A percentile compares a stretch with the other conserved stretches of the same genome.
Conservation (phyloP, 2,329 filamentous ascomycete genomes). For the Aureobasidium lini region DNA sequence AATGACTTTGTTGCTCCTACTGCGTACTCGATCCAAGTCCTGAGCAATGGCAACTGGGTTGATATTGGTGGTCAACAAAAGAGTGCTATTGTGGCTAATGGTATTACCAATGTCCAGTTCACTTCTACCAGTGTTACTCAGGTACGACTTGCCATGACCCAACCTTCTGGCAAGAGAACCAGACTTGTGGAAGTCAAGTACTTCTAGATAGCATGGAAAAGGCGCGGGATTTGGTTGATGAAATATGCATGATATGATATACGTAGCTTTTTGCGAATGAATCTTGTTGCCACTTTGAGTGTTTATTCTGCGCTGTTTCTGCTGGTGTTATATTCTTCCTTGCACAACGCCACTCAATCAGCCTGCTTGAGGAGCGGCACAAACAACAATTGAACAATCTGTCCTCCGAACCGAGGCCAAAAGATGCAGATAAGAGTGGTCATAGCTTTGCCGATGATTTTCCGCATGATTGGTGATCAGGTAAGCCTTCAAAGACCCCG, state of each 20-base stretch:
- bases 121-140: conserved; percentile 20
- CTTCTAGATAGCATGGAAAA: conserved; percentile 14
- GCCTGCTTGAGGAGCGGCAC: too few relatives aligned
- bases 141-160: conserved; percentile 29
- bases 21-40: conserved; percentile 26
- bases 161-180: conserved; percentile 26
- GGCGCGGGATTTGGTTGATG: too few relatives aligned
- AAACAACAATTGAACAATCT: too few relatives aligned
- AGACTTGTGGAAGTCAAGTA: conserved; percentile 35
- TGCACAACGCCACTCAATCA: too few relatives aligned
- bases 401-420: too few relatives aligned
- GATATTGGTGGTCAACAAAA: conserved; percentile 22
- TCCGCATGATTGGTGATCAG: neutral
- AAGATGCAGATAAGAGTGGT: too few relatives aligned
- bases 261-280: neutral
- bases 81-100: conserved; percentile 27
- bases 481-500: neutral
- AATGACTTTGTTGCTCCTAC: conserved; percentile 25
- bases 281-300: too few relatives aligned
- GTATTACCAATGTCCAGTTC: conserved; percentile 31
- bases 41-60: conserved; percentile 22
- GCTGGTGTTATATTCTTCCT: too few relatives aligned
- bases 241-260: neutral
- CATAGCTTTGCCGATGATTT: neutral
- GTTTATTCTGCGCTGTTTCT: too few relatives aligned